These are phyloP conservation scores for Gyromitra esculenta DNA, from an alignment of 2,329 filamentous ascomycete genomes.

Conservation along the genomic window DNA sequence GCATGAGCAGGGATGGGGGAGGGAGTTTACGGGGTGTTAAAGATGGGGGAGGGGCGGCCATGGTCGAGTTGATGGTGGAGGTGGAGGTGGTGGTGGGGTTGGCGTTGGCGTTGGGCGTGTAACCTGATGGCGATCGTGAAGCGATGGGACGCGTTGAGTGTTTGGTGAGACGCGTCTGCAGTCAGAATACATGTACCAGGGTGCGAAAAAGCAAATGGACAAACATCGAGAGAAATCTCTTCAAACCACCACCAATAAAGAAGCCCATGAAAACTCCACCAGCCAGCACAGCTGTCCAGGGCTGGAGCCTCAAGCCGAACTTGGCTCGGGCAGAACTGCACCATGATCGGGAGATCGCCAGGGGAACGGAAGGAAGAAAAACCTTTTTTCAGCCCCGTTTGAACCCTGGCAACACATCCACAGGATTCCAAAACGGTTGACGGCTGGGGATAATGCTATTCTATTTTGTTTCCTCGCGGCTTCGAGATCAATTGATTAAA, in stretches of 20 bases:
- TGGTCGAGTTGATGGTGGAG: not conserved
- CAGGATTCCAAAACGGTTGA: not conserved
- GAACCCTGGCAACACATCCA: slow-evolving; percentile 28
- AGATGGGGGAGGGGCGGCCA: slow-evolving; percentile 32
- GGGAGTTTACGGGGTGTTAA: slow-evolving; percentile 35
- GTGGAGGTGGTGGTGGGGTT: not conserved
- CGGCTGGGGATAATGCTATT: not conserved
- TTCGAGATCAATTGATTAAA: not conserved
- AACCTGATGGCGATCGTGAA: slow-evolving; percentile 1
- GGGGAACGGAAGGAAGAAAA: slow-evolving; percentile 11
- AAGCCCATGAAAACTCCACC: not conserved
- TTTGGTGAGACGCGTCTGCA: slow-evolving; percentile 17
- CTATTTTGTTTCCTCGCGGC: not conserved
- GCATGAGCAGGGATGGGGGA: not conserved
- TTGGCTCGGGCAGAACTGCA: not conserved
- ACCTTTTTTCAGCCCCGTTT: slow-evolving; percentile 26
- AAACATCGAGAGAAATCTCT: too few species aligned
- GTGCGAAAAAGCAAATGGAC: slow-evolving; percentile 2
- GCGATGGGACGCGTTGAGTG: slow-evolving; percentile 36
- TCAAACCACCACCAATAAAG: not conserved
- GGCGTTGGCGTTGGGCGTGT: not conserved
- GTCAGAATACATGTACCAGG: not conserved
- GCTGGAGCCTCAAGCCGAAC: not conserved
- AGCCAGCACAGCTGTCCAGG: slow-evolving; percentile 9
- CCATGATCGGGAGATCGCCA: slow-evolving; percentile 26